phyloP scores from a whole-genome alignment of 208 protist genomes.

The Entamoeba dispar region DNA sequence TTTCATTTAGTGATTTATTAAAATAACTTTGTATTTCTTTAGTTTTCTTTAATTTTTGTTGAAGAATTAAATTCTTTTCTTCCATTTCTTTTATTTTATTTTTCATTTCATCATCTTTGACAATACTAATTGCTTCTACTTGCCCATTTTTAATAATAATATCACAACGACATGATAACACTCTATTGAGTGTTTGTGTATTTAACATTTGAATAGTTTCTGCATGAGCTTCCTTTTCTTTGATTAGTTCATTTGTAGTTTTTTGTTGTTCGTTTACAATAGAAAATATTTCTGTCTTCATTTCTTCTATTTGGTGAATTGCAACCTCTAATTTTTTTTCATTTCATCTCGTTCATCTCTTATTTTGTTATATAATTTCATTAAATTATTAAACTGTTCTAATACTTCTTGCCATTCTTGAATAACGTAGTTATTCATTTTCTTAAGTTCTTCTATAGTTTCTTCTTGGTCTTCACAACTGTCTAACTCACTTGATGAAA shows the following conservation, averaged over 20 bases:
- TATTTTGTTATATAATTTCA: background rate
- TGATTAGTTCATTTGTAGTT: background rate
- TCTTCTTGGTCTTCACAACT: background rate
- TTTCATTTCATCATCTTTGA: background rate
- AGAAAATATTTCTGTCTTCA: background rate
- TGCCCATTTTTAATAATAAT: background rate
- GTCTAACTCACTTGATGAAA: background rate
- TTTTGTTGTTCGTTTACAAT: background rate
- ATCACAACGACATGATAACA: background rate
- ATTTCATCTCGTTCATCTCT: background rate
- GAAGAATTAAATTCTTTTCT: background rate
- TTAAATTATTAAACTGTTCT: background rate
- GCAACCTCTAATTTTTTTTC: background rate
- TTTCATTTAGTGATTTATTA: background rate
- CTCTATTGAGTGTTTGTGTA: background rate
- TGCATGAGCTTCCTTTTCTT: background rate
- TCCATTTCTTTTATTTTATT: background rate
- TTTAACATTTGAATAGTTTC: background rate
- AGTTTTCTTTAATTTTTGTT: background rate
- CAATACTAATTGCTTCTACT: background rate
- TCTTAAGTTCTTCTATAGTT: background rate
- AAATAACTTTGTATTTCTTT: background rate
- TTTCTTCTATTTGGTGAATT: background rate
- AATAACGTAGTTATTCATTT: background rate
- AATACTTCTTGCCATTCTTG: background rate